phyloP scores from a whole-genome alignment of 202 grass and related monocot genomes.

The Panicum hallii region DNA sequence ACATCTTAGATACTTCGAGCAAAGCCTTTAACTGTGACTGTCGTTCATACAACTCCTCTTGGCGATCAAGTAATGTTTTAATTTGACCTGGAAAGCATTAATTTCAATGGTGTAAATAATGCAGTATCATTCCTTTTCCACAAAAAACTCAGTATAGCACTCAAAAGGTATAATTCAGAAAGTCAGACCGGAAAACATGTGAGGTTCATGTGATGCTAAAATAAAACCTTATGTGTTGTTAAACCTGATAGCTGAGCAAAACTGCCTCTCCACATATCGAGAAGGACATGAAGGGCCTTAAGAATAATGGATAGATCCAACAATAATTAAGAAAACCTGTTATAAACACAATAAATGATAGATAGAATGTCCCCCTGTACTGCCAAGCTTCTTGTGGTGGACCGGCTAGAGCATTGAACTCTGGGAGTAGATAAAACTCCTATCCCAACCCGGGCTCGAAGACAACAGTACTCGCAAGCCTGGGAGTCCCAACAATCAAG shows the following conservation, averaged over 20 bases:
- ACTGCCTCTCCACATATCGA: not conserved
- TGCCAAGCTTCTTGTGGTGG: too few species aligned
- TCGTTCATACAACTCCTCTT: slow-evolving; percentile 71
- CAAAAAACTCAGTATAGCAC: slow-evolving; percentile 10
- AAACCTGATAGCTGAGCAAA: slow-evolving; percentile 3
- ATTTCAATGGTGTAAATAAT: slow-evolving; percentile 24
- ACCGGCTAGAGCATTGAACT: too few species aligned
- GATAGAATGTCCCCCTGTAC: not conserved
- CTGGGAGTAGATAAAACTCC: not conserved
- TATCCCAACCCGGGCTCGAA: not conserved
- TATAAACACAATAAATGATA: not conserved
- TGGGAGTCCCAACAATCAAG: not conserved
- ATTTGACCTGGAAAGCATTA: slow-evolving; percentile 64
- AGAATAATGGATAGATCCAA: slow-evolving; percentile 12
- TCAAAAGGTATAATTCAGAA: slow-evolving; percentile 33
- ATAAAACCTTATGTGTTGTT: slow-evolving; percentile 23
- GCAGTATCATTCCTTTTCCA: not conserved
- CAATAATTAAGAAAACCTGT: not conserved
- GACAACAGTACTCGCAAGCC: not conserved
- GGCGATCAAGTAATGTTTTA: slow-evolving; percentile 69
- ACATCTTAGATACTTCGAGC: slow-evolving; percentile 65
- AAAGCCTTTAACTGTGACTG: slow-evolving; percentile 75
- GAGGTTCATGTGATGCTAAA: slow-evolving; percentile 14
- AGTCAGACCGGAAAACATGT: slow-evolving; percentile 10
- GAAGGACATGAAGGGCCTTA: not conserved